Conservation (phyloP, 2,329 filamentous ascomycete genomes). For the Fusarium dimerum region DNA sequence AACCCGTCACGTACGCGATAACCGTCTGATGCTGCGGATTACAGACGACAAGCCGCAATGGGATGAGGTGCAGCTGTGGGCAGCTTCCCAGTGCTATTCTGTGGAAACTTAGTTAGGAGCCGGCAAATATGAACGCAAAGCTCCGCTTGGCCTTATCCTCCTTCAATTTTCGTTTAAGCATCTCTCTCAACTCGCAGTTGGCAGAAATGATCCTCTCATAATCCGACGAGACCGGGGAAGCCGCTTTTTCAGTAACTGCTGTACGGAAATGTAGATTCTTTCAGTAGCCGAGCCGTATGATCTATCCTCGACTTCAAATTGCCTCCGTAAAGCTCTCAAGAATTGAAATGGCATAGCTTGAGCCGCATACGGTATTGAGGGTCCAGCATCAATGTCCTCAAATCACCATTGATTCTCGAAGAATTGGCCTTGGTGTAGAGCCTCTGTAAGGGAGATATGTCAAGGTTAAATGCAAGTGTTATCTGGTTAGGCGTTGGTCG, state of each 20-base stretch:
- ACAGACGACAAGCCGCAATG: slow-evolving; percentile 27
- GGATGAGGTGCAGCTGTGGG: slow-evolving; percentile 4
- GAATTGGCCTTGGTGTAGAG: slow-evolving; percentile 31
- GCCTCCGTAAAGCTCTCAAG: slow-evolving; percentile 40
- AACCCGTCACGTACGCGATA: too few relatives aligned
- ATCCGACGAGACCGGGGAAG: neutral
- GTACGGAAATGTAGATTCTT: slow-evolving; percentile 16
- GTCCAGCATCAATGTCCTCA: slow-evolving; percentile 43
- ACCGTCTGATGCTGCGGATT: too few relatives aligned
- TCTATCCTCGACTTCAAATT: slow-evolving; percentile 37
- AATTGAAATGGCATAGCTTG: slow-evolving; percentile 41
- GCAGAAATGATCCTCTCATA: slow-evolving; percentile 31
- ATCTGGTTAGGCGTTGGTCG: slow-evolving; percentile 43
- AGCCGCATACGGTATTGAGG: slow-evolving; percentile 48
- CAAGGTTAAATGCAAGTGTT: slow-evolving; percentile 36
- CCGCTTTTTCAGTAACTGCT: slow-evolving; percentile 1
- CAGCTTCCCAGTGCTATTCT: neutral
- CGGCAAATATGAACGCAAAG: slow-evolving; percentile 37
- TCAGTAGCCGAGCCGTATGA: slow-evolving; percentile 20
- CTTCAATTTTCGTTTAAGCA: slow-evolving; percentile 41
- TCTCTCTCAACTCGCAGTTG: slow-evolving; percentile 37
- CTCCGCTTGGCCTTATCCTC: slow-evolving; percentile 39
- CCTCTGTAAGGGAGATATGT: slow-evolving; percentile 46
- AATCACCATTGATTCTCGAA: neutral
- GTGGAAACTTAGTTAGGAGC: slow-evolving; percentile 20